These are phyloP conservation scores for Nothopassalora personata DNA, from an alignment of 2,329 filamentous ascomycete genomes.

Conservation along the genomic window DNA sequence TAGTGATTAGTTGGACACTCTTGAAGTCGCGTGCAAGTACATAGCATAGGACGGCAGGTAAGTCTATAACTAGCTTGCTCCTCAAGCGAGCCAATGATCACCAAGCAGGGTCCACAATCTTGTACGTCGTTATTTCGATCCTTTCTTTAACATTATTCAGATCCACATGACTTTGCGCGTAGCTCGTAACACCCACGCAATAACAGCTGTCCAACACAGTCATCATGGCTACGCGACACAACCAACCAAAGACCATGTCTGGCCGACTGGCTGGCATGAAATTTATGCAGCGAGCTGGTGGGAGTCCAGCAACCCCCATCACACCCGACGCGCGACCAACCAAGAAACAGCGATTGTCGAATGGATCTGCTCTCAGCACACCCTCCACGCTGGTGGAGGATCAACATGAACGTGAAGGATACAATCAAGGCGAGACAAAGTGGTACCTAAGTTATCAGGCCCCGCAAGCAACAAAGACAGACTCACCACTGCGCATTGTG, in stretches of 20 bases:
- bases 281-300: constrained; percentile 76
- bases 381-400: constrained; percentile 32
- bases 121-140: too few species aligned
- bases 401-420: constrained; percentile 51
- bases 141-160: too few species aligned
- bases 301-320: constrained; percentile 43
- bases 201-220: background rate
- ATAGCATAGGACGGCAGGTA: too few species aligned
- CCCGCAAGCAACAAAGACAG: constrained; percentile 30
- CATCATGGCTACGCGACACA: constrained; percentile 13
- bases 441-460: constrained; percentile 64
- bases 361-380: constrained; percentile 30
- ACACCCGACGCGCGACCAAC: constrained; percentile 48
- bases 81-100: too few species aligned
- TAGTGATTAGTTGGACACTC: too few species aligned
- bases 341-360: constrained; percentile 60
- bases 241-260: constrained; percentile 67
- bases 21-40: too few species aligned
- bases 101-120: too few species aligned
- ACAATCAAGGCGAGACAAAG: constrained; percentile 62
- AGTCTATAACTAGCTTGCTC: too few species aligned
- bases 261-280: constrained; percentile 73
- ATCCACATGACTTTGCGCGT: too few species aligned
- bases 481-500: constrained; percentile 50
- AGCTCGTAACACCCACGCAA: too few species aligned